These are phyloP conservation scores for Oryza glumipatula DNA, from an alignment of 176 grass and related monocot genomes.

Conservation along the genomic window DNA sequence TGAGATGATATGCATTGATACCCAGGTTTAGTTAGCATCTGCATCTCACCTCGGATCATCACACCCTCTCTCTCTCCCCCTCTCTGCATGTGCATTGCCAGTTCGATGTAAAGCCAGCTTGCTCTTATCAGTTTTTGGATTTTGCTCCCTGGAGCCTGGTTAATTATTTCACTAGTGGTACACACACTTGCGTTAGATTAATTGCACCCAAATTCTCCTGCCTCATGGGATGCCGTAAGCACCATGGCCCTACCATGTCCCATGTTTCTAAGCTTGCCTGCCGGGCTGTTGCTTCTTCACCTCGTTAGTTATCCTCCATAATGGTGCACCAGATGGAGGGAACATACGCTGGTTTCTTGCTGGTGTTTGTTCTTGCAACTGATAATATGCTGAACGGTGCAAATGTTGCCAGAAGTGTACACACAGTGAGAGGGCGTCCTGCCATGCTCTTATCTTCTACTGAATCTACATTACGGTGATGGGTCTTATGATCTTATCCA, in stretches of 20 bases:
- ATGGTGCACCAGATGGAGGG: slow-evolving; percentile 20
- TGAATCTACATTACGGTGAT: not conserved
- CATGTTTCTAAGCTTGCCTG: not conserved
- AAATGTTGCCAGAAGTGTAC: not conserved
- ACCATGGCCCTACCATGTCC: slow-evolving; percentile 27
- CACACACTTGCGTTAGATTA: slow-evolving; percentile 28
- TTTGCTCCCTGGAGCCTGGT: slow-evolving; percentile 11
- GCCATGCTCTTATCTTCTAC: not conserved
- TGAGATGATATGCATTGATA: not conserved
- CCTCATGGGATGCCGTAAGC: slow-evolving; percentile 11
- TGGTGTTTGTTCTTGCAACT: slow-evolving; percentile 5
- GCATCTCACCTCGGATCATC: slow-evolving; percentile 24
- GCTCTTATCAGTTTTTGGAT: slow-evolving; percentile 29
- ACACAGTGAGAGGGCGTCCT: not conserved
- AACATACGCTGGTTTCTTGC: slow-evolving; percentile 17
- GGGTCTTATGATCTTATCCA: too few relatives aligned
- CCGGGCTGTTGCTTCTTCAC: not conserved
- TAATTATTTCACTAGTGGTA: slow-evolving; percentile 6
- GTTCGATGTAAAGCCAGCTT: slow-evolving; percentile 33
- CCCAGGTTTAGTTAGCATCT: not conserved
- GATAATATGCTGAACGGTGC: slow-evolving; percentile 28
- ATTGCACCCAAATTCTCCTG: slow-evolving; percentile 24
- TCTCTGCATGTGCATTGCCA: slow-evolving; percentile 39
- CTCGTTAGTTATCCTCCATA: slow-evolving; percentile 19
- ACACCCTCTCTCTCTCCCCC: not conserved